These are phyloP conservation scores for Perkinsus olseni DNA, from an alignment of 169 alveolate genomes.

Conservation along the genomic window DNA sequence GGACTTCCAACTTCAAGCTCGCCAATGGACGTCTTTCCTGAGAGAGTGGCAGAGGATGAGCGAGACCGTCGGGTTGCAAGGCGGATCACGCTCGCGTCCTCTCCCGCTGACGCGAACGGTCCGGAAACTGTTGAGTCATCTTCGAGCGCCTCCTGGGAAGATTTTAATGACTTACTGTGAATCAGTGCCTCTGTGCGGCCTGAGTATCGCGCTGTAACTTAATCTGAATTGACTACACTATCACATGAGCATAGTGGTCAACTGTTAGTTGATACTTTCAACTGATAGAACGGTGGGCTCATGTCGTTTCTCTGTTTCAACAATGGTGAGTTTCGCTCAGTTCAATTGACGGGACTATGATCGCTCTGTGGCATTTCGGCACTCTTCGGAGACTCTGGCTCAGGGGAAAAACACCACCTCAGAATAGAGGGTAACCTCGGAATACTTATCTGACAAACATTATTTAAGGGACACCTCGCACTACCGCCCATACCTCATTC, in stretches of 20 bases:
- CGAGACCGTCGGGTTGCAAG: background rate
- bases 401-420: background rate
- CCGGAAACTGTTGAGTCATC: background rate
- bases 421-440: background rate
- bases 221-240: too few relatives aligned
- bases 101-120: background rate
- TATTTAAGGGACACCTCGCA: background rate
- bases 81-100: background rate
- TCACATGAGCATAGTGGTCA: too few relatives aligned
- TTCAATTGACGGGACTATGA: too few relatives aligned
- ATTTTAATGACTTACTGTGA: background rate
- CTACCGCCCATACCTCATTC: background rate
- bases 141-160: background rate
- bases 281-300: too few relatives aligned
- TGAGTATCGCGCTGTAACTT: too few relatives aligned
- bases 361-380: too few relatives aligned
- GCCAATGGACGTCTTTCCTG: background rate
- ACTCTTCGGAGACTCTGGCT: background rate
- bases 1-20: background rate
- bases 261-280: too few relatives aligned
- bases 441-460: background rate
- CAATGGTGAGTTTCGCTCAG: too few relatives aligned
- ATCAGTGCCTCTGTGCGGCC: background rate
- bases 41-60: background rate
- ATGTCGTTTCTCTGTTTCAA: too few relatives aligned